These are phyloP conservation scores for Elsinoe batatas DNA, from an alignment of 2,329 filamentous ascomycete species.

Conservation along the genomic window DNA sequence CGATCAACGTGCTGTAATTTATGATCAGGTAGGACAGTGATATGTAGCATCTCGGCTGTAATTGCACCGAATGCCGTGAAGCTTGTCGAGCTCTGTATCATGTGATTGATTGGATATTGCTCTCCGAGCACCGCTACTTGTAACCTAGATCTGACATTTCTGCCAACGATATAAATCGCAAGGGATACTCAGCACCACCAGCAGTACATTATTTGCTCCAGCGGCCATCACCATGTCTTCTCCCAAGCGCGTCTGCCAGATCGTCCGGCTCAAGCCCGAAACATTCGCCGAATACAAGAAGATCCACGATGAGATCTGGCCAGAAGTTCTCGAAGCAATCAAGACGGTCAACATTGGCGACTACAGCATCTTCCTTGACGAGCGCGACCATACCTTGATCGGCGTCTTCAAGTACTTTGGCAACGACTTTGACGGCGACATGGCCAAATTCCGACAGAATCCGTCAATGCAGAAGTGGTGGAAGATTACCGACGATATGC, in stretches of 20 bases:
- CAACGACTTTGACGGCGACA: slow-evolving; percentile 60
- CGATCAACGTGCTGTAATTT: too few relatives aligned
- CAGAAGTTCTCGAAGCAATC: slow-evolving; percentile 66
- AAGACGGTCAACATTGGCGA: slow-evolving; percentile 64
- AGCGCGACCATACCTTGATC: slow-evolving; percentile 54
- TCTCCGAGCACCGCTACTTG: background rate
- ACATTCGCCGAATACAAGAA: slow-evolving; percentile 60
- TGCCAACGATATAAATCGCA: background rate
- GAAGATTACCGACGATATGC: slow-evolving; percentile 68
- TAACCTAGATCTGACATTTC: background rate
- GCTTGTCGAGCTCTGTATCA: background rate
- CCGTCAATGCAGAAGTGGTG: slow-evolving; percentile 69
- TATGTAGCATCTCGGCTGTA: background rate
- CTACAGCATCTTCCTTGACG: slow-evolving; percentile 65
- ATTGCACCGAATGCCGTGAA: slow-evolving; percentile 1
- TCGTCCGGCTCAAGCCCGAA: slow-evolving; percentile 61
- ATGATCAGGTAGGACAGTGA: too few relatives aligned
- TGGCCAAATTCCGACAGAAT: slow-evolving; percentile 65
- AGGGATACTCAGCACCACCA: background rate
- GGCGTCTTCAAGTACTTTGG: slow-evolving; percentile 73
- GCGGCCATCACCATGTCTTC: slow-evolving; percentile 9
- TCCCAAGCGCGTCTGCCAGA: slow-evolving; percentile 55
- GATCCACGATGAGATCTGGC: slow-evolving; percentile 65
- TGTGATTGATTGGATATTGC: background rate
- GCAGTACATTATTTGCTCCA: background rate